Evolutionary conservation across 116 monocot genomes (phyloP), one percentile per base, ranked within the genome.

Genomic region (Trichopus zeylanicus): DNA sequence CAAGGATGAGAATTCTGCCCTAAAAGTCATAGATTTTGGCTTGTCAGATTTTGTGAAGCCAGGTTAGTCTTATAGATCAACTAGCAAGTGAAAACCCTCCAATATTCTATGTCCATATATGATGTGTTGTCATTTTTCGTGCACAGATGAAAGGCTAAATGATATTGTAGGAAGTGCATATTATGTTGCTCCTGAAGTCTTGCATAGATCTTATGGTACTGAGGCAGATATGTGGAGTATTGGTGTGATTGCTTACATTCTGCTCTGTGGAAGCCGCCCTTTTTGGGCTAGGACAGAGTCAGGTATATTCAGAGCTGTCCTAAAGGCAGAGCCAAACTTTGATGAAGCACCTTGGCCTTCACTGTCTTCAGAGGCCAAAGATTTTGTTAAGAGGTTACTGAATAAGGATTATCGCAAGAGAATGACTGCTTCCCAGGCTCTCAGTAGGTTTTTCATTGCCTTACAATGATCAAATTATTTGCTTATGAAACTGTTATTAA

Each of bases 201-300:
- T 93, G 27, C 89, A 88, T 64, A 67, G 93, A 68, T 81, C 89
- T 28, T 93, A 93, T 68, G 88, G 85, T 46, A 88, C 78, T 26
- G 93, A 93, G 75, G 93, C 85, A 19, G 93, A 93, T 56, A 93
- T 93, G 82, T 93, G n/a, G n/a, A n/a, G n/a, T n/a, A n/a, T n/a
- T n/a, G n/a, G n/a, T n/a, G n/a, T n/a, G n/a, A n/a, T n/a, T n/a
- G n/a, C n/a, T n/a, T n/a, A n/a, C n/a, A n/a, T n/a, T n/a, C n/a
- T n/a, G n/a, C n/a, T n/a, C n/a, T n/a, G n/a, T n/a, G n/a, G n/a
- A n/a, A n/a, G n/a, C n/a, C n/a, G n/a, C n/a, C n/a, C n/a, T n/a
- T n/a, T n/a, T n/a, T n/a, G n/a, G n/a, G n/a, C n/a, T n/a, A n/a
- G n/a, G n/a, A n/a, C n/a, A n/a, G n/a, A n/a, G n/a, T n/a, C n/a